These are phyloP conservation scores for Sporothrix euskadiensis DNA, from an alignment of 2,329 filamentous ascomycete genomes.

Conservation along the genomic window DNA sequence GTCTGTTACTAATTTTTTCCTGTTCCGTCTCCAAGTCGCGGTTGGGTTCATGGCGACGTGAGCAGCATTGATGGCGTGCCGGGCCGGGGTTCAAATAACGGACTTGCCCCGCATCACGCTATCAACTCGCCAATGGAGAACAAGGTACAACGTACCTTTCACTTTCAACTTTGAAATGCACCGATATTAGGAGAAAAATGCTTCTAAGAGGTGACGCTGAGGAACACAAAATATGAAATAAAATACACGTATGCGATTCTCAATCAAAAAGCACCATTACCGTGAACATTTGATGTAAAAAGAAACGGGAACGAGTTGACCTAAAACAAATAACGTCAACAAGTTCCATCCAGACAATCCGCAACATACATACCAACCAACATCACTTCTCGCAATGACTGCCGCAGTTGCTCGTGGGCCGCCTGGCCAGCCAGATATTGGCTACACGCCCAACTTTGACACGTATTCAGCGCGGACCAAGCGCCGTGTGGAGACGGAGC, in stretches of 20 bases:
- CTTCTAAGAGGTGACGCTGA: not conserved
- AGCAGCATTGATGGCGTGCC: conserved; percentile 10
- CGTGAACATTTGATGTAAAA: not conserved
- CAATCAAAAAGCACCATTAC: too few species aligned
- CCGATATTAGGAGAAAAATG: not conserved
- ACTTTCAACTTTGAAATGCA: not conserved
- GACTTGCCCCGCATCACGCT: conserved; percentile 14
- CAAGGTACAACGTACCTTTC: not conserved
- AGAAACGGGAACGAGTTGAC: too few species aligned
- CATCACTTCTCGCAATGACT: not conserved
- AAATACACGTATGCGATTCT: not conserved
- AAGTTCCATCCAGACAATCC: not conserved
- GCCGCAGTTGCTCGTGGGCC: conserved; percentile 35
- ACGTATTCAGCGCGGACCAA: conserved; percentile 56
- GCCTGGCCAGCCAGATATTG: conserved; percentile 58
- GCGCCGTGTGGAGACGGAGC: conserved; percentile 46
- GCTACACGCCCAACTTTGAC: conserved; percentile 55
- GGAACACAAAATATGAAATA: not conserved
- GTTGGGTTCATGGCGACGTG: not conserved
- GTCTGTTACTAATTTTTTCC: not conserved
- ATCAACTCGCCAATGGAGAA: not conserved
- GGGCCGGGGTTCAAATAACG: not conserved
- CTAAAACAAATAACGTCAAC: not conserved
- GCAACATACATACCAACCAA: not conserved
- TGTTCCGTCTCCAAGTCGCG: not conserved